Evolutionary conservation across 2,329 filamentous ascomycete species (phyloP).

Genomic region (Fusarium neocosmosporiellum): DNA sequence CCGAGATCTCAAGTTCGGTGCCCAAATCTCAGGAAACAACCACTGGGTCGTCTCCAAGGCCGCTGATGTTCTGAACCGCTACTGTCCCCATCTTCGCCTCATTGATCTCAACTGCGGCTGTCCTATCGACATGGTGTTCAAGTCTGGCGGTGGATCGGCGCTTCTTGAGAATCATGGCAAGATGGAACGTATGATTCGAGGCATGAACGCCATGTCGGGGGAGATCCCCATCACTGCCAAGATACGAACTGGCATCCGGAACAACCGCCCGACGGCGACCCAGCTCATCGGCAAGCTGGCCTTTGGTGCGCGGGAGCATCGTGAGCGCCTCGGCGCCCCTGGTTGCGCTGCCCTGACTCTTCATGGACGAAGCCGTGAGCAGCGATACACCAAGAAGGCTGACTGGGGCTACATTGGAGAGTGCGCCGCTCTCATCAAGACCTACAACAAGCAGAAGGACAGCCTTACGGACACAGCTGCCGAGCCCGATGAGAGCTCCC

Average conservation of each 20-base stretch:
- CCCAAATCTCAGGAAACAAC: conserved; percentile 92
- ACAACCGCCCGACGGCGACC: conserved; percentile 80
- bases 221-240: conserved; percentile 95
- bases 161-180: conserved; percentile 90
- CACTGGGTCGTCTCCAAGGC: conserved; percentile 91
- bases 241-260: conserved; percentile 90
- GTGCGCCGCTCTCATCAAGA: conserved; percentile 85
- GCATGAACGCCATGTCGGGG: conserved; percentile 94
- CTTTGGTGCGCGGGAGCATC: conserved; percentile 79
- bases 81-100: conserved; percentile 85
- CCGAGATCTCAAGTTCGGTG: conserved; percentile 88
- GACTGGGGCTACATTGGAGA: conserved; percentile 96
- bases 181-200: conserved; percentile 92
- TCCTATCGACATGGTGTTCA: conserved; percentile 93
- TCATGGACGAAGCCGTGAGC: conserved; percentile 92
- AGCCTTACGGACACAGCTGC: conserved; percentile 78
- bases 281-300: conserved; percentile 86
- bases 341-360: conserved; percentile 96
- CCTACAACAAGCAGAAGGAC: conserved; percentile 77
- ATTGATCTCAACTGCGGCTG: conserved; percentile 98
- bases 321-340: conserved; percentile 76
- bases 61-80: conserved; percentile 80
- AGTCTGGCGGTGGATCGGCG: conserved; percentile 88
- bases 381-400: conserved; percentile 91
- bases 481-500: conserved; percentile 80